These are phyloP conservation scores for Ramaria sp. DNA, from an alignment of 768 basidiomycete genomes.

Conservation along the genomic window DNA sequence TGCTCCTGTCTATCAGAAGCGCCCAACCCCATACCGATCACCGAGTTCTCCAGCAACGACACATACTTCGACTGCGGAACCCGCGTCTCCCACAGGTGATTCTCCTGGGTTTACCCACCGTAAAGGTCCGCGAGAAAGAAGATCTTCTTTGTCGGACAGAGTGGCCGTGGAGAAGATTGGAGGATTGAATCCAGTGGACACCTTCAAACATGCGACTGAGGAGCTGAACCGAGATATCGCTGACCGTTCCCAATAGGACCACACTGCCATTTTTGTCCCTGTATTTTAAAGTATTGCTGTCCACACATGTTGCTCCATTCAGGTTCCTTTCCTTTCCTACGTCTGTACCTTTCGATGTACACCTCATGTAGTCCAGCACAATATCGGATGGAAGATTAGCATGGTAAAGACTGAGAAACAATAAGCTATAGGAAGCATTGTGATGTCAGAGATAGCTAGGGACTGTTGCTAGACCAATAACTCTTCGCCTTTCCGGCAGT, in stretches of 20 bases:
- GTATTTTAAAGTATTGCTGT: not conserved
- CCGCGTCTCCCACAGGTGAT: conserved; percentile 14
- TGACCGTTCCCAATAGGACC: not conserved
- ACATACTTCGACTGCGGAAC: not conserved
- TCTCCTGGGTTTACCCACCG: conserved; percentile 36
- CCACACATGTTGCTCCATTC: conserved; percentile 10
- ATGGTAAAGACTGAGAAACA: too few species aligned
- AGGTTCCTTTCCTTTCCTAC: conserved; percentile 17
- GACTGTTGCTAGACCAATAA: not conserved
- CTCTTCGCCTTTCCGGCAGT: conserved; percentile 38
- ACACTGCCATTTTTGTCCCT: not conserved
- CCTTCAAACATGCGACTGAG: conserved; percentile 54
- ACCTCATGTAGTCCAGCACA: not conserved
- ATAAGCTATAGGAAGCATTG: too few species aligned
- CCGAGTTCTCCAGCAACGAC: not conserved
- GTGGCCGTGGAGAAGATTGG: conserved; percentile 57
- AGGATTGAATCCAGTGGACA: conserved; percentile 42
- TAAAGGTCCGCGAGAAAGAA: conserved; percentile 39
- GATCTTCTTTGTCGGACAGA: conserved; percentile 52
- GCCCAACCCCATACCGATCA: not conserved
- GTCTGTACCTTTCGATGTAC: conserved; percentile 13
- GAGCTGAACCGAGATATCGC: conserved; percentile 53
- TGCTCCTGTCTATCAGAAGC: conserved; percentile 1
- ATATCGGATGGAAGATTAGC: conserved; percentile 11
- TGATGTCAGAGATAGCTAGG: not conserved